A percentile compares a stretch with the other conserved stretches of the same genome.
phyloP scores from a whole-genome alignment of 257 asterid genomes.

The Cordia subcordata region DNA sequence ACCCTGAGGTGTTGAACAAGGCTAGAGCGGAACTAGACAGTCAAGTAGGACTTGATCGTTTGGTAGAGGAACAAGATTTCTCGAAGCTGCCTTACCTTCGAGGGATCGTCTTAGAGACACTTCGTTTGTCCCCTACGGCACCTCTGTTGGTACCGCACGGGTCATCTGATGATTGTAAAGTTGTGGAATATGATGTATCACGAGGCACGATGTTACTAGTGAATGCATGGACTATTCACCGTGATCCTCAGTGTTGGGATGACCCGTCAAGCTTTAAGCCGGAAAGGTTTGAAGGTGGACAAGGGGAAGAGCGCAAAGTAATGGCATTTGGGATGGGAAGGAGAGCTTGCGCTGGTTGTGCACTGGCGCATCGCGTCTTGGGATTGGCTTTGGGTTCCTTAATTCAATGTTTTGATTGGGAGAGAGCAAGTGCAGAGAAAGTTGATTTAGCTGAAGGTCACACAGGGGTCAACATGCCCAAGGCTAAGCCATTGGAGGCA shows the following conservation, averaged over 20 bases:
- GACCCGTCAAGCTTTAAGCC: conserved; percentile 49
- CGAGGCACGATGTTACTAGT: conserved; percentile 43
- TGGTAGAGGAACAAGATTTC: conserved; percentile 42
- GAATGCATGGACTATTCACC: conserved; percentile 67
- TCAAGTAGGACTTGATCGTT: conserved; percentile 34
- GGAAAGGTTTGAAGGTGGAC: conserved; percentile 38
- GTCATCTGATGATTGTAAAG: conserved; percentile 39
- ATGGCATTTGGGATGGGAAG: conserved; percentile 74
- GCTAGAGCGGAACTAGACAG: conserved; percentile 53
- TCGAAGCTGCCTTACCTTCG: conserved; percentile 51
- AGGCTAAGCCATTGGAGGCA: conserved; percentile 39
- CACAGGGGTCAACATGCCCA: conserved; percentile 36
- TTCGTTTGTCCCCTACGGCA: conserved; percentile 42
- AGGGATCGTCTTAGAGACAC: conserved; percentile 37
- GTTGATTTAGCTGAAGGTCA: conserved; percentile 49
- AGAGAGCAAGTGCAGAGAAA: conserved; percentile 20
- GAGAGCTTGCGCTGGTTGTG: conserved; percentile 65
- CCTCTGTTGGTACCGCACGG: conserved; percentile 56
- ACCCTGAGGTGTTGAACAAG: conserved; percentile 42
- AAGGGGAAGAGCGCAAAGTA: conserved; percentile 26
- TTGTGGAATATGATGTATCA: conserved; percentile 55
- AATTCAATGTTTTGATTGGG: conserved; percentile 66
- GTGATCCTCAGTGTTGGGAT: conserved; percentile 56
- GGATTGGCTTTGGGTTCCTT: conserved; percentile 40
- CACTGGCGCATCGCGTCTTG: conserved; percentile 46